Conservation (phyloP, 2,329 filamentous ascomycete species). For the Aspergillus pseudoglaucus region DNA sequence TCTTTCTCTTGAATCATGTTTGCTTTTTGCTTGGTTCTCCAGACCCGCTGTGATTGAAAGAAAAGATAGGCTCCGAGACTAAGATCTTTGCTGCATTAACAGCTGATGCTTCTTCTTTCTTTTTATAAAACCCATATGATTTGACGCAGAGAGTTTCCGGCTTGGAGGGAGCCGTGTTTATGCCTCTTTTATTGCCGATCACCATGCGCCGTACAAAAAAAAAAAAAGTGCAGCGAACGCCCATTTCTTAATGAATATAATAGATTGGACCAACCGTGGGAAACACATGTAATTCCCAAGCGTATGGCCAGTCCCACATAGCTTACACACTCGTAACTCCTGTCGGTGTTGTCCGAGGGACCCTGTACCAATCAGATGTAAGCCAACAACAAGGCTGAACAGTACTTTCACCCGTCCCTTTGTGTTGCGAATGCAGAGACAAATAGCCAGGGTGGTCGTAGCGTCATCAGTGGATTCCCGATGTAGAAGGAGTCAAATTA, state of each 20-base stretch:
- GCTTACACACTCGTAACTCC: background rate
- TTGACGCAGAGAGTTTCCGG: background rate
- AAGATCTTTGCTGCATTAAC: background rate
- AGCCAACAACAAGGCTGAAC: background rate
- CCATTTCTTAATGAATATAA: background rate
- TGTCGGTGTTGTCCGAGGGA: background rate
- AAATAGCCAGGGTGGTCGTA: background rate
- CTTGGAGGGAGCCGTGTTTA: no score
- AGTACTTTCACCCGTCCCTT: background rate
- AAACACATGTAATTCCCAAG: background rate
- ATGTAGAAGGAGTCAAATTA: no score
- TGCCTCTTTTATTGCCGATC: no score
- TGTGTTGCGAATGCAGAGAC: background rate
- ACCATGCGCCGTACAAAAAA: background rate
- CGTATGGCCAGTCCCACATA: background rate
- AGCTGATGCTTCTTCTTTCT: background rate
- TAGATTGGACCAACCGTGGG: background rate
- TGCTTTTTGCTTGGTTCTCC: background rate
- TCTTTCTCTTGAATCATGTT: background rate
- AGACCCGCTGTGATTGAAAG: no score
- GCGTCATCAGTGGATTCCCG: background rate
- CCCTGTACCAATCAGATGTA: background rate
- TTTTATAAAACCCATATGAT: background rate
- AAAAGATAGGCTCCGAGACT: no score
- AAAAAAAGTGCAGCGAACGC: background rate